phyloP scores from a whole-genome alignment of 73 alveolate species.

The Effrenium voratum region DNA sequence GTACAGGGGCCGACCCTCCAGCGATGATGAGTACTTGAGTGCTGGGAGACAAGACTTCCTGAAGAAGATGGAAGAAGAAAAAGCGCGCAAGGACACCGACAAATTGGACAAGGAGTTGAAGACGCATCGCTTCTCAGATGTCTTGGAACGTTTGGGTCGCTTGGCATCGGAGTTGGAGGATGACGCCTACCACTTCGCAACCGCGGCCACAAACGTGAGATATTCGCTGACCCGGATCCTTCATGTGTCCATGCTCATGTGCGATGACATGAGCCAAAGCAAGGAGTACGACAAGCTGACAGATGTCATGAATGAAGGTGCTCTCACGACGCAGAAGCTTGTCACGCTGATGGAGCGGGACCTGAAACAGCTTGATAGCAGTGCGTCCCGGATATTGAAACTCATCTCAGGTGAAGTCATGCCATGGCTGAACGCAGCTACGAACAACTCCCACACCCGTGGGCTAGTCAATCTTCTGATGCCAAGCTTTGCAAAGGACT shows the following conservation, averaged over 20 bases:
- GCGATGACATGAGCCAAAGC: constrained; percentile 26
- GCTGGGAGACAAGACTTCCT: constrained; percentile 33
- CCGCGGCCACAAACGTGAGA: constrained; percentile 13
- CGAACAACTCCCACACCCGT: constrained; percentile 40
- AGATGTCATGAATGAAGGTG: not conserved
- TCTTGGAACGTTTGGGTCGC: constrained; percentile 23
- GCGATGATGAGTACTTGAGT: constrained; percentile 47
- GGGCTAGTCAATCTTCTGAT: not conserved
- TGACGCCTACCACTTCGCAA: constrained; percentile 32
- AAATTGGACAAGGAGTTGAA: constrained; percentile 64
- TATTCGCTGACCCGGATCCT: constrained; percentile 44
- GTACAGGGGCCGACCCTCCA: constrained; percentile 40
- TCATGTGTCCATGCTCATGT: constrained; percentile 49
- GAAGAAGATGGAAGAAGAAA: constrained; percentile 68
- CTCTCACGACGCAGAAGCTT: constrained; percentile 47
- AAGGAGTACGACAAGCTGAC: constrained; percentile 19
- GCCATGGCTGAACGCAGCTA: constrained; percentile 42
- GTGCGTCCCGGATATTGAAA: constrained; percentile 44
- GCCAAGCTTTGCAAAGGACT: constrained; percentile 34
- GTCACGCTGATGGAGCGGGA: constrained; percentile 17
- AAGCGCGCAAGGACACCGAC: constrained; percentile 64
- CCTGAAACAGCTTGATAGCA: constrained; percentile 47
- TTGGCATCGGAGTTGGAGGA: constrained; percentile 35
- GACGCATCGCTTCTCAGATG: constrained; percentile 53
- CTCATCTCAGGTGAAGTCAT: constrained; percentile 12